Base-by-base conservation (phyloP, 192 early-diverging fungal genomes). In the Rhizoclosmatium globosum region DNA sequence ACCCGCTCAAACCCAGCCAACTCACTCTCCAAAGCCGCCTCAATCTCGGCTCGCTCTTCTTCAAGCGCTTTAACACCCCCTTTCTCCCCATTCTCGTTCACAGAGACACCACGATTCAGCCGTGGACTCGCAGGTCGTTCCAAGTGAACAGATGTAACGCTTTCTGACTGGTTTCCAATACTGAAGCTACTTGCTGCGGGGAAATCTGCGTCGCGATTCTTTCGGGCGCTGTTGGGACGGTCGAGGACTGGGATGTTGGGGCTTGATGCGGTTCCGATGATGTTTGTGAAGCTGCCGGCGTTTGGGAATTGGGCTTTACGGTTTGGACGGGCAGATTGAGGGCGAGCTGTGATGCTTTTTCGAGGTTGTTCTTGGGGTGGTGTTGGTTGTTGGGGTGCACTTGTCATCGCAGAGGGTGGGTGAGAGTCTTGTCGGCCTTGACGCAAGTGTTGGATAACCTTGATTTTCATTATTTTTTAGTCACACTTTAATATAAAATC, bases 321-420 rank as follows among this genome's bases (percentile, higher is more conserved):
- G 3, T 84, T 84, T 4, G 88, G 88, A 2, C 88, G 68, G 23
- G 88, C 88, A 15, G 83, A 85, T 47, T 87, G 85, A 17, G 88
- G 88, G 44, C 87, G 79, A 42, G 59, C 46, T 15, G 77, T 74
- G 50, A 17, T 59, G 71, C 31, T 31, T 31, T 31, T 31, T 31
- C 31, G 31, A 31, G 31, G 31, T 31, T 31, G 31, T 0, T 31
- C 31, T 31, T 31, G 31, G 31, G 31, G 31, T 31, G 31, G 31
- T 31, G 31, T 31, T 31, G 31, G 31, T 31, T 31, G 31, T 31
- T 31, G 31, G 31, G 31, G 31, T 31, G 31, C 31, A 31, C 31
- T 31, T 31, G 31, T 31, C 0, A 31, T 31, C 0, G 71, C 11
- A 43, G 58, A 45, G 3, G 17, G 31, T 44, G 13, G 19, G 4